Percentiles rank a stretch among this genome's conserved stretches.
These are phyloP conservation scores for Isatis lusitanica DNA, from an alignment of 441 rosid species.

Conservation along the genomic window DNA sequence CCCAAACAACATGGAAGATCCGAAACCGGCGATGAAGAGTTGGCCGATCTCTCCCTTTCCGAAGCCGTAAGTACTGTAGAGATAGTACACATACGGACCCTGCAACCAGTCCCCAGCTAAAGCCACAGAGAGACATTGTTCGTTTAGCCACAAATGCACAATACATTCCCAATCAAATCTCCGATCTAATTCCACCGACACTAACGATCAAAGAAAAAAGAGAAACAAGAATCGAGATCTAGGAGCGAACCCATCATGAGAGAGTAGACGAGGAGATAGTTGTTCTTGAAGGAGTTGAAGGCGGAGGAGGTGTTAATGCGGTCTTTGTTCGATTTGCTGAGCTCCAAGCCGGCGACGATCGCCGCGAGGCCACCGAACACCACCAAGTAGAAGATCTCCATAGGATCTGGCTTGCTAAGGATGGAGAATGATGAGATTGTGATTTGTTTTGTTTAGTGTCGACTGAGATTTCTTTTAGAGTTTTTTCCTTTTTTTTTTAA, in stretches of 20 bases:
- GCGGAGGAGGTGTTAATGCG: constrained; percentile 62
- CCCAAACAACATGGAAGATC: constrained; percentile 98
- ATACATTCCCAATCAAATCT: background rate
- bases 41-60: constrained; percentile 96
- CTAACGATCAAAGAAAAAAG: background rate
- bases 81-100: constrained; percentile 96
- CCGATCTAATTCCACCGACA: constrained; percentile 18
- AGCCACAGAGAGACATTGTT: constrained; percentile 17
- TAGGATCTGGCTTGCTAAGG: constrained; percentile 2
- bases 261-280: constrained; percentile 79
- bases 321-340: constrained; percentile 78
- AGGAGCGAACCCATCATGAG: constrained; percentile 84
- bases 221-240: background rate
- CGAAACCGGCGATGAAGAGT: constrained; percentile 98
- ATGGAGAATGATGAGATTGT: background rate
- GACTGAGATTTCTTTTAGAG: background rate
- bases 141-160: too few species aligned
- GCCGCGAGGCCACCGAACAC: constrained; percentile 67
- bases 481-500: too few species aligned
- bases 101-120: constrained; percentile 99
- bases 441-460: background rate
- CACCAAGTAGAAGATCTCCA: constrained; percentile 69
- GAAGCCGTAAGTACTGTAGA: constrained; percentile 79
- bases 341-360: constrained; percentile 62
- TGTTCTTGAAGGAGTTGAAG: constrained; percentile 80